Evolutionary conservation across 164 flowering plant genomes (phyloP).

Genomic region (Vitis rupestris): DNA sequence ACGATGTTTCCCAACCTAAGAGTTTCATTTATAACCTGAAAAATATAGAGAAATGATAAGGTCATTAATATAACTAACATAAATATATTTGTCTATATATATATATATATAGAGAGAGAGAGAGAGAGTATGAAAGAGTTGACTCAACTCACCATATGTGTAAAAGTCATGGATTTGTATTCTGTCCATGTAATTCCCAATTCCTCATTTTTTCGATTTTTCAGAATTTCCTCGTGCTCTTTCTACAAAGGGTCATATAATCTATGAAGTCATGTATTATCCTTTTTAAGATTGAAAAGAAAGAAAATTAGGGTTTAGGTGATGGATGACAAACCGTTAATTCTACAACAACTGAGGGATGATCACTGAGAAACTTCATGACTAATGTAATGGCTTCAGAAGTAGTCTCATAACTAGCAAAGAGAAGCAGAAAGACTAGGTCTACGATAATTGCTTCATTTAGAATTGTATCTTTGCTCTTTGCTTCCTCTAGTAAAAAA

Average conservation of each 20-base stretch:
- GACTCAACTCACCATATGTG: slow-evolving; percentile 1
- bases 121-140: too few relatives aligned
- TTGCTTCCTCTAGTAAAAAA: not conserved
- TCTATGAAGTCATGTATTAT: too few relatives aligned
- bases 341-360: slow-evolving; percentile 4
- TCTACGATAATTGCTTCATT: not conserved
- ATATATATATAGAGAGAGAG: too few relatives aligned
- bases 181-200: slow-evolving; percentile 2
- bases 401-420: slow-evolving; percentile 5
- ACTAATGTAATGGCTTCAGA: not conserved
- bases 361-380: not conserved
- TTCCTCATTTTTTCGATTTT: not conserved
- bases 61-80: too few relatives aligned
- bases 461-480: not conserved
- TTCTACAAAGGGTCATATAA: not conserved
- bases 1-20: slow-evolving; percentile 8
- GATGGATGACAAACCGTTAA: not conserved
- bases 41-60: not conserved
- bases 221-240: slow-evolving; percentile 4
- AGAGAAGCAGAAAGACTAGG: not conserved
- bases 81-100: too few relatives aligned
- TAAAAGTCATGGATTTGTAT: slow-evolving; percentile 8
- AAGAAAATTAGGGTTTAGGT: not conserved
- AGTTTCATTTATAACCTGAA: slow-evolving; percentile 4
- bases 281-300: not conserved